Percentiles rank a stretch among this genome's conserved stretches.
phyloP scores from a whole-genome alignment of 1,284 basidiomycete species.

The Leccinum pachyderme region DNA sequence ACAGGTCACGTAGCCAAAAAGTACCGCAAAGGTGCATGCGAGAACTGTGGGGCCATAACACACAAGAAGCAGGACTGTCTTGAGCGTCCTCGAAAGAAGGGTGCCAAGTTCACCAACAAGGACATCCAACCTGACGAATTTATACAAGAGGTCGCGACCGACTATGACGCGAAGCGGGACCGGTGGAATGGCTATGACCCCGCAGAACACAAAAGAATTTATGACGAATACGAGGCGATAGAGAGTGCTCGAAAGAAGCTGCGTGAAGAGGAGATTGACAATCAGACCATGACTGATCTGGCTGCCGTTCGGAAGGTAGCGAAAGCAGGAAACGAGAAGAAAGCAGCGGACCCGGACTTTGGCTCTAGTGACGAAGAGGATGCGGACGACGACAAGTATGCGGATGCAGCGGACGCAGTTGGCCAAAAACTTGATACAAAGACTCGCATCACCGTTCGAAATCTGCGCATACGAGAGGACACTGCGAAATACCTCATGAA shows the following conservation, averaged over 20 bases:
- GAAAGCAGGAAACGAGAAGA: conserved; percentile 67
- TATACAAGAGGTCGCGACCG: conserved; percentile 75
- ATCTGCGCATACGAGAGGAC: conserved; percentile 98
- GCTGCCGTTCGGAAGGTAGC: conserved; percentile 81
- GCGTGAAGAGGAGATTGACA: conserved; percentile 96
- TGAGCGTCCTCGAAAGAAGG: conserved; percentile 94
- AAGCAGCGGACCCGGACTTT: conserved; percentile 85
- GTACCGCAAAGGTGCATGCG: conserved; percentile 96
- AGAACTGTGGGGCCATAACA: conserved; percentile 97
- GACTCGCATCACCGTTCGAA: conserved; percentile 96
- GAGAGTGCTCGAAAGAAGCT: conserved; percentile 88
- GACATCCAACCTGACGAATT: conserved; percentile 92
- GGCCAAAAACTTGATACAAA: conserved; percentile 98
- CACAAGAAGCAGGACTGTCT: conserved; percentile 92
- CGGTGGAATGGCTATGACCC: conserved; percentile 99
- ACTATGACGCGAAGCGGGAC: conserved; percentile 95
- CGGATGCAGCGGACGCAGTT: conserved; percentile 94
- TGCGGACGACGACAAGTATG: conserved; percentile 94
- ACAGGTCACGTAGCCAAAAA: conserved; percentile 91
- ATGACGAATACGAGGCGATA: conserved; percentile 92
- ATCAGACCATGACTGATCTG: conserved; percentile 89
- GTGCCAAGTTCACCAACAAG: conserved; percentile 90
- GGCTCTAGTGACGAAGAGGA: conserved; percentile 95
- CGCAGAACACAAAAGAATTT: conserved; percentile 79
- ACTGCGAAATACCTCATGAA: conserved; percentile 99